phyloP scores from a whole-genome alignment of 768 basidiomycete species.

The Pleurotus platypus region DNA sequence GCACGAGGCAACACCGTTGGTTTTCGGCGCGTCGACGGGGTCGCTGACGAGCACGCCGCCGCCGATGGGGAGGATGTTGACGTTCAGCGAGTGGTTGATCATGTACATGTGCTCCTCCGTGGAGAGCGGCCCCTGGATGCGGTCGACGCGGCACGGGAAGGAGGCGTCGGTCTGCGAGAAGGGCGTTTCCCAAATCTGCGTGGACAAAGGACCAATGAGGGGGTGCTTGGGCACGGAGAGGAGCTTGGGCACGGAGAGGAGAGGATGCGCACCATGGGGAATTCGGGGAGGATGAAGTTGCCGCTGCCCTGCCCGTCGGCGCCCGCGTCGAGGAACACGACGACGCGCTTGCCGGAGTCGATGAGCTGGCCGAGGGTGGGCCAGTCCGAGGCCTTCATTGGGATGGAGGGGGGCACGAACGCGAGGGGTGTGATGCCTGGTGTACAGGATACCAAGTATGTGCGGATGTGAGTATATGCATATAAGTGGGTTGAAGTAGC shows the following conservation, averaged over 20 bases:
- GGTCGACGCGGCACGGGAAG: slow-evolving; percentile 53
- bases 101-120: slow-evolving; percentile 51
- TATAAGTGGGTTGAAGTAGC: too few relatives aligned
- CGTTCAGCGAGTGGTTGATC: slow-evolving; percentile 58
- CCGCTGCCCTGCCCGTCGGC: slow-evolving; percentile 33
- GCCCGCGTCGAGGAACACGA: slow-evolving; percentile 58
- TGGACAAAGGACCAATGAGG: neutral
- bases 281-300: slow-evolving; percentile 54
- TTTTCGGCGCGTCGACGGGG: slow-evolving; percentile 30
- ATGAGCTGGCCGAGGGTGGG: slow-evolving; percentile 64
- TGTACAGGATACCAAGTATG: too few relatives aligned
- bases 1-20: slow-evolving; percentile 34
- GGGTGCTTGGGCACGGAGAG: too few relatives aligned
- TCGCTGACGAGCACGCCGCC: slow-evolving; percentile 35
- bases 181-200: slow-evolving; percentile 56
- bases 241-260: too few relatives aligned
- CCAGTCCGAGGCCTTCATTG: slow-evolving; percentile 47
- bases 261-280: too few relatives aligned
- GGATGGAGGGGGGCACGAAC: slow-evolving; percentile 47
- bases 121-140: slow-evolving; percentile 44
- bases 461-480: neutral
- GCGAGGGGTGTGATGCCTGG: slow-evolving; percentile 39
- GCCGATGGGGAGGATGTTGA: slow-evolving; percentile 33
- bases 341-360: slow-evolving; percentile 52
- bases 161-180: slow-evolving; percentile 44